phyloP scores from a whole-genome alignment of 2,329 filamentous ascomycete genomes.

The Cytospora piceae region DNA sequence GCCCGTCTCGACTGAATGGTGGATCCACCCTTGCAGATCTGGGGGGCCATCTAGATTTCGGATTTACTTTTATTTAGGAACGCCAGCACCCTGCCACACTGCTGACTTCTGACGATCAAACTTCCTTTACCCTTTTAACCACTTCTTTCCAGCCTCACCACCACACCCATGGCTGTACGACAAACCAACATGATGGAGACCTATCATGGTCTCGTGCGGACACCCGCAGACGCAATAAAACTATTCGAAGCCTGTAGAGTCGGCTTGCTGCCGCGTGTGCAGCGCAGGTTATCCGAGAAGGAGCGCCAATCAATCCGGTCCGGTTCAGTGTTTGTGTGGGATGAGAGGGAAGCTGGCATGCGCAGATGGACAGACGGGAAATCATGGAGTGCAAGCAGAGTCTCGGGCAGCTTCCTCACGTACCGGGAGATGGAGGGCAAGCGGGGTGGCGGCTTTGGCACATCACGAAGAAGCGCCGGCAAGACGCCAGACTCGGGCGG shows the following conservation, averaged over 20 bases:
- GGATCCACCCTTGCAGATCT: constrained; percentile 29
- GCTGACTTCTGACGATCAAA: constrained; percentile 19
- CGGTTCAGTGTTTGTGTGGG: constrained; percentile 99
- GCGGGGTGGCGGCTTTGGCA: constrained; percentile 76
- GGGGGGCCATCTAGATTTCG: constrained; percentile 29
- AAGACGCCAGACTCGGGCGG: constrained; percentile 85
- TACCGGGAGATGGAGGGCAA: constrained; percentile 99
- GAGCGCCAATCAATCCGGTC: constrained; percentile 95
- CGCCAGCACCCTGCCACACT: constrained; percentile 20
- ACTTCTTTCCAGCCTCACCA: constrained; percentile 6
- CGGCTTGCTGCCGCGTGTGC: constrained; percentile 86
- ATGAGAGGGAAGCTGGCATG: constrained; percentile 98
- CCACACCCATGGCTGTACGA: constrained; percentile 26
- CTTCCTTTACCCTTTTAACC: constrained; percentile 1
- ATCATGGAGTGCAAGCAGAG: constrained; percentile 96
- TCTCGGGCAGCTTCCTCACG: constrained; percentile 95
- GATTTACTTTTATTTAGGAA: constrained; percentile 25
- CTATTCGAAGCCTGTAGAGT: constrained; percentile 96
- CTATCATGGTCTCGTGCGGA: constrained; percentile 91
- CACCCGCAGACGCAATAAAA: constrained; percentile 95
- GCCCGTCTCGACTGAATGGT: constrained; percentile 28
- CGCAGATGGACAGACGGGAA: constrained; percentile 98
- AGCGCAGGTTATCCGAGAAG: constrained; percentile 92
- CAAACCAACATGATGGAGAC: constrained; percentile 77
- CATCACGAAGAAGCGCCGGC: constrained; percentile 58